A percentile compares a stretch with the other conserved stretches of the same genome.
Evolutionary conservation across 305 asterid species (phyloP).

Genomic region (Andrographis paniculata): DNA sequence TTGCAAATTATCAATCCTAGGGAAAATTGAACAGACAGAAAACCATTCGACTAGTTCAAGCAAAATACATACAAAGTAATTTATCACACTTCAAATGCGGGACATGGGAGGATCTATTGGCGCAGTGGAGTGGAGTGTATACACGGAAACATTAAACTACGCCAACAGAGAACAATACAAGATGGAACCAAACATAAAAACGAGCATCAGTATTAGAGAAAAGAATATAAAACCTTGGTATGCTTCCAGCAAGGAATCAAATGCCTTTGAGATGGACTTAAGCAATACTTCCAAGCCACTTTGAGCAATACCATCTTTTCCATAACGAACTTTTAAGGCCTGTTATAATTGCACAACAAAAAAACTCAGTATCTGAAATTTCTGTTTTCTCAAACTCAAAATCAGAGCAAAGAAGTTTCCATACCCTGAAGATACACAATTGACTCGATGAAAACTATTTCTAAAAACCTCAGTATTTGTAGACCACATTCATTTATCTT

Average conservation of each 20-base stretch:
- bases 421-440: not conserved
- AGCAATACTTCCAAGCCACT: slow-evolving; percentile 55
- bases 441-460: not conserved
- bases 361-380: not conserved
- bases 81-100: slow-evolving; percentile 1
- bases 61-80: slow-evolving; percentile 2
- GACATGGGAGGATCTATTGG: slow-evolving; percentile 9
- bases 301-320: slow-evolving; percentile 48
- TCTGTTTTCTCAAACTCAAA: not conserved
- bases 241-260: slow-evolving; percentile 48
- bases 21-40: slow-evolving; percentile 13
- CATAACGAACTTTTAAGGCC: slow-evolving; percentile 64
- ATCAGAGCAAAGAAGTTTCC: not conserved
- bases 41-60: slow-evolving; percentile 11
- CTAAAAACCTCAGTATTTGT: not conserved
- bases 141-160: not conserved
- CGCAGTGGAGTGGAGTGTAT: not conserved
- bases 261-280: slow-evolving; percentile 57
- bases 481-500: not conserved
- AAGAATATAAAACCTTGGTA: slow-evolving; percentile 43
- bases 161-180: slow-evolving; percentile 13
- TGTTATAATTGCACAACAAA: slow-evolving; percentile 17
- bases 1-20: slow-evolving; percentile 6
- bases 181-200: slow-evolving; percentile 3
- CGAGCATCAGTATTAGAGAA: slow-evolving; percentile 5